These are phyloP conservation scores for Blyttiomyces sp. DNA, from an alignment of 371 early-diverging fungal genomes.

Conservation along the genomic window DNA sequence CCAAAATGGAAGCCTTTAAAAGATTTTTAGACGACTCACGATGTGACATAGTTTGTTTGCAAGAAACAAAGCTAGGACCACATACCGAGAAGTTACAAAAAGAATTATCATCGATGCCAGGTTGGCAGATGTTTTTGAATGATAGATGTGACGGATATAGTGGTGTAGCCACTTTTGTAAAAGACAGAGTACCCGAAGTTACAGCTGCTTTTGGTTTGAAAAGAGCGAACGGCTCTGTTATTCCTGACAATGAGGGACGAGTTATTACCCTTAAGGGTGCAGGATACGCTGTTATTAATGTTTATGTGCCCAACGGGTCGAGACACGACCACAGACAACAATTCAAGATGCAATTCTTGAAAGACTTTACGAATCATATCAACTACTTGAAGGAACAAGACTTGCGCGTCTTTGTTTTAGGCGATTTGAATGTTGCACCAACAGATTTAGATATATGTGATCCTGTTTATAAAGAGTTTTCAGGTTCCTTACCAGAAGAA, in stretches of 20 bases:
- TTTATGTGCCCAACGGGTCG: conserved; percentile 16
- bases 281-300: conserved; percentile 1
- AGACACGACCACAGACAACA: background rate
- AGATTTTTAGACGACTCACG: background rate
- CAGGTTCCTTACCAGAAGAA: conserved; percentile 13
- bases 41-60: background rate
- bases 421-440: conserved; percentile 15
- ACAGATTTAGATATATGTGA: background rate
- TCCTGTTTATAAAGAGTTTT: background rate
- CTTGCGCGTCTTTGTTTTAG: conserved; percentile 3
- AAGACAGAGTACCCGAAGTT: background rate
- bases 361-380: background rate
- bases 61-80: background rate
- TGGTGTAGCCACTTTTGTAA: conserved; percentile 1
- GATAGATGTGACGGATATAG: background rate
- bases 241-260: background rate
- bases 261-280: background rate
- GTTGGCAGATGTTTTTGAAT: background rate
- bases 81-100: background rate
- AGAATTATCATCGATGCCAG: background rate
- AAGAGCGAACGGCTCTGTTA: background rate
- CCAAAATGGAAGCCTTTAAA: background rate
- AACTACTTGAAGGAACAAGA: background rate
- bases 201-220: background rate
- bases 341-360: conserved; percentile 12